Evolutionary conservation across 352 stramenopile genomes (phyloP).

Genomic region (Globisporangium barbulae): DNA sequence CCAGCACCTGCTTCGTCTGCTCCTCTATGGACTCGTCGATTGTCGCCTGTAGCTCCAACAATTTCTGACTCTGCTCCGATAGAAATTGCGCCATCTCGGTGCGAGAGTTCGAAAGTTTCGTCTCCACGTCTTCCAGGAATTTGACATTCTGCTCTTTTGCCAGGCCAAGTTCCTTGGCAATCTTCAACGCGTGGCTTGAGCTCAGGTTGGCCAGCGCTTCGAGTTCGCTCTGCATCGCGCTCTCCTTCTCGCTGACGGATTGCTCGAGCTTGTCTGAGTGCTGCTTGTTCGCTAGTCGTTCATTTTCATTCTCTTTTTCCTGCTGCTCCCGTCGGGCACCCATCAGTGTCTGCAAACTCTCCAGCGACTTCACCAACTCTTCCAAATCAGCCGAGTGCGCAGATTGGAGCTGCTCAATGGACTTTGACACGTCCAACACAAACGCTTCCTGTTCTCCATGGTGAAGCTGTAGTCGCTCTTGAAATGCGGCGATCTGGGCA

Average conservation of each 20-base stretch:
- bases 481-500: conserved; percentile 41
- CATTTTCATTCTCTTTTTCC: conserved; percentile 20
- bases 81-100: conserved; percentile 36
- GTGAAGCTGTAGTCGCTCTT: conserved; percentile 42
- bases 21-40: conserved; percentile 48
- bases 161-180: conserved; percentile 25
- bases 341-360: conserved; percentile 30
- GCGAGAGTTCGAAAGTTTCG: conserved; percentile 27
- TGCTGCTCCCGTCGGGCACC: conserved; percentile 15
- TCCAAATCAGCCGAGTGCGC: conserved; percentile 42
- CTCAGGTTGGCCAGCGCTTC: conserved; percentile 30
- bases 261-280: conserved; percentile 21
- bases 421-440: conserved; percentile 37
- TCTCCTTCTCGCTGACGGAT: conserved; percentile 25
- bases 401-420: conserved; percentile 45
- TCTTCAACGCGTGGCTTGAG: conserved; percentile 27
- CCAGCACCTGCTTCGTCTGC: conserved; percentile 36
- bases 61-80: conserved; percentile 37
- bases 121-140: conserved; percentile 33
- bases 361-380: conserved; percentile 31
- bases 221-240: conserved; percentile 30
- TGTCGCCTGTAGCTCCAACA: conserved; percentile 39
- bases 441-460: conserved; percentile 44
- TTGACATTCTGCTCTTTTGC: conserved; percentile 27
- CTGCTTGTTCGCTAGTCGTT: conserved; percentile 18